Evolutionary conservation across 177 flowering plant species (phyloP), one percentile per base, ranked within the genome.

Genomic region (Vitis hybrid): DNA sequence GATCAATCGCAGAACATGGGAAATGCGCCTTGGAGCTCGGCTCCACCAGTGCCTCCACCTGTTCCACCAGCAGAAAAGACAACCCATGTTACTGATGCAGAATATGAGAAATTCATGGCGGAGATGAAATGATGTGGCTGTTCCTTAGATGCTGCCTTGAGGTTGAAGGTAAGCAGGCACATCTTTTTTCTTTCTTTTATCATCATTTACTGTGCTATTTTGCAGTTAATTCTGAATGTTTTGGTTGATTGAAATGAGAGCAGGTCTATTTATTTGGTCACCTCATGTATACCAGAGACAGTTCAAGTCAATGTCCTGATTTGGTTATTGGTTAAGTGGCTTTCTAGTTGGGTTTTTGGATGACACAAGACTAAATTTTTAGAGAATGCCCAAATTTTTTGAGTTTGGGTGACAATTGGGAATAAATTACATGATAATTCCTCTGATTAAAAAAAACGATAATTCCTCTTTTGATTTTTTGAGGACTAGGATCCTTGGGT

Each of bases 31-130:
- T 93, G 97, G 98, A 88, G 88, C 9, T 51, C 87, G 27, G 82
- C 79, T 80, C 84, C 86, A 15, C 82, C 87, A 7, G 63, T 66
- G 24, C 82, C 86, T 24, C 86, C 87, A 13, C 82, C 87, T 15
- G 73, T 64, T 66, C 61, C 91, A 21, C 76, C 98, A 66, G 77
- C 83, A 24, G 93, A 84, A 63, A 82, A 83, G 66, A 9, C 82
- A 49, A 27, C 80, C 9, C 73, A 79, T 76, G 91, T 82, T 65
- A 82, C 83, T 18, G 95, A 93, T 67, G 65, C 88, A 12, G 98
- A 91, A 74, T 91, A 94, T 78, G 97, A 92, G 86, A 91, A 92
- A 82, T 91, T 92, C 79, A 87, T 94, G 97, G 84, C 88, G 32
- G 95, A 90, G 81, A 84, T 91, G 94, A 92, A 92, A 78, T 94